A percentile compares a stretch with the other conserved stretches of the same genome.
phyloP scores from a whole-genome alignment of 441 rosid species.

The Melastoma candidum region DNA sequence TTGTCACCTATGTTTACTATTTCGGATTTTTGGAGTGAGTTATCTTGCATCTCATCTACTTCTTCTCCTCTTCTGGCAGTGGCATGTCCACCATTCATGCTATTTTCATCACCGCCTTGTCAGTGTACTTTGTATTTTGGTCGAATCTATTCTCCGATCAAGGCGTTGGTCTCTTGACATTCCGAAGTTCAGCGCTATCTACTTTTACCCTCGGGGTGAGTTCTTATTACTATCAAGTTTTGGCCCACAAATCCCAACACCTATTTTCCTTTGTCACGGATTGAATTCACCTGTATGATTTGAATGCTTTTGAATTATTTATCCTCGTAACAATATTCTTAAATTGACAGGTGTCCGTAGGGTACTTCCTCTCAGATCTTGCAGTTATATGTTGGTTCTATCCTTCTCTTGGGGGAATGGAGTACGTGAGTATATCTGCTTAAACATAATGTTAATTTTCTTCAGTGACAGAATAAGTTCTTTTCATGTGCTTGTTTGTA shows the following conservation, averaged over 20 bases:
- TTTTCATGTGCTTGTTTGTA: too few relatives aligned
- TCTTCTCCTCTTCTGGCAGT: conserved; percentile 1
- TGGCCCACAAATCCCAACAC: too few relatives aligned
- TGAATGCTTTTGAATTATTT: too few relatives aligned
- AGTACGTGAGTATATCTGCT: conserved; percentile 41
- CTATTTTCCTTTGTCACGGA: too few relatives aligned
- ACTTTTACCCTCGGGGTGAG: conserved; percentile 12
- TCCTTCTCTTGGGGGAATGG: conserved; percentile 63
- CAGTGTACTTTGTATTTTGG: conserved; percentile 15
- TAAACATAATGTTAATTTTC: too few relatives aligned
- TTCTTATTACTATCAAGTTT: not conserved
- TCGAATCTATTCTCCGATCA: conserved; percentile 12
- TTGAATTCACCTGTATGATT: too few relatives aligned
- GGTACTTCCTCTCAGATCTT: conserved; percentile 54
- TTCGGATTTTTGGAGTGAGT: not conserved
- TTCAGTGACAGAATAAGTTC: too few relatives aligned
- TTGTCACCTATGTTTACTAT: not conserved
- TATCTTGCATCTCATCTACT: not conserved
- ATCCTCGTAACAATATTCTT: not conserved
- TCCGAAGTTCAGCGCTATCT: conserved; percentile 15
- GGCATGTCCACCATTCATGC: conserved; percentile 15
- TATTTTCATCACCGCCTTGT: conserved; percentile 10
- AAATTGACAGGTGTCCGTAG: conserved; percentile 49
- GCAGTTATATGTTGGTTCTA: conserved; percentile 55
- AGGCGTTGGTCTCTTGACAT: conserved; percentile 8